A percentile compares a stretch with the other conserved stretches of the same genome.
Conservation (phyloP, 805 yeast genomes). For the Maudiozyma barnettii region DNA sequence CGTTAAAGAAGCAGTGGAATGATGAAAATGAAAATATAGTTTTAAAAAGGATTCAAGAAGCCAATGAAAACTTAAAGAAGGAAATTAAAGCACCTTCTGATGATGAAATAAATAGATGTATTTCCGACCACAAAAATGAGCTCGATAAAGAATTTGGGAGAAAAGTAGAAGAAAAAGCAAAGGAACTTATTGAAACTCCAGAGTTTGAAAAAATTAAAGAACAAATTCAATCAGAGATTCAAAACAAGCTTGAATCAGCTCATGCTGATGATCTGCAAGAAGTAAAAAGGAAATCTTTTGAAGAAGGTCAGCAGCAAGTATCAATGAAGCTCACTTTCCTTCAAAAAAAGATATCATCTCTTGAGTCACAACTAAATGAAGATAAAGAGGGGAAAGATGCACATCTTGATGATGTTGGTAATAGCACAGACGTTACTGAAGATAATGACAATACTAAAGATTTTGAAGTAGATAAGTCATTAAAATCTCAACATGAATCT, state of each 20-base stretch:
- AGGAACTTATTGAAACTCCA: constrained; percentile 3
- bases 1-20: constrained; percentile 29
- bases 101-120: constrained; percentile 43
- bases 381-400: constrained; percentile 32
- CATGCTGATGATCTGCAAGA: constrained; percentile 7
- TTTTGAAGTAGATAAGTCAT: not conserved
- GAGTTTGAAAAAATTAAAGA: constrained; percentile 4
- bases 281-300: constrained; percentile 12
- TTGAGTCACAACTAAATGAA: constrained; percentile 27
- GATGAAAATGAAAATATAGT: constrained; percentile 23
- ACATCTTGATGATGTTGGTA: not conserved
- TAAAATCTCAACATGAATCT: not conserved
- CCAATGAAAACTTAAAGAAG: constrained; percentile 37
- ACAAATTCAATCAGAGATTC: constrained; percentile 10
- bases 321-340: constrained; percentile 18
- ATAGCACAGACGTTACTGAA: not conserved
- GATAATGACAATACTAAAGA: not conserved
- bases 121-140: constrained; percentile 31
- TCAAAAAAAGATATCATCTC: constrained; percentile 22
- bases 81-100: constrained; percentile 36
- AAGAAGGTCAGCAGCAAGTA: constrained; percentile 19
- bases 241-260: constrained; percentile 5
- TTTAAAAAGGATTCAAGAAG: constrained; percentile 27
- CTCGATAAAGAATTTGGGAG: constrained; percentile 9
- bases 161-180: constrained; percentile 7